Evolutionary conservation across 768 basidiomycete species (phyloP), one percentile per base, ranked within the genome.

Genomic region (Xerocomellus chrysenteron): DNA sequence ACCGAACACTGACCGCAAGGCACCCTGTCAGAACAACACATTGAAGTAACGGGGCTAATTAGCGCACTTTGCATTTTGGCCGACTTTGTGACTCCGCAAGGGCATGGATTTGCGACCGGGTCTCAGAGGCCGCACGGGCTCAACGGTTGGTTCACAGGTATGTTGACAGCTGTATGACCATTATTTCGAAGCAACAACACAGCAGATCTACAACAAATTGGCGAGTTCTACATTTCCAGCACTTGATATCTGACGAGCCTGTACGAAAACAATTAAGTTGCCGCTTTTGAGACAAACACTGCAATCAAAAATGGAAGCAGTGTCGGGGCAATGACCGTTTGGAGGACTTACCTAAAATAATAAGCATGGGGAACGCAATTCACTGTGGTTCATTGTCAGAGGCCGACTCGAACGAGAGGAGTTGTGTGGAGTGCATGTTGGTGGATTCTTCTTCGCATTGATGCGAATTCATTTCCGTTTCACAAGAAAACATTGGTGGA

Each of bases 391-490:
- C 63, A 63, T 61, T 64, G 64, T 68, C 63, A 60, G 55, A 56
- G 44, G 61, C 44, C 54, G 61, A 62, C 50, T 58, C 54, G 62
- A 51, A 53, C 33, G 47, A 60, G 50, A 50, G 46, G 55, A 59
- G 62, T 59, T 58, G 57, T 56, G 62, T 54, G 45, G 55, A 54
- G 56, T 24, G 54, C 64, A 56, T 62, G 66, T 43, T 66, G 43
- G 54, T 50, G 50, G 39, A 56, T 43, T 60, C 58, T 43, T 60
- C 58, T 57, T 59, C 57, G 61, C 43, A 58, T 32, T 66, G 68
- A 62, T 63, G 68, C 55, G 61, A 57, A 57, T 65, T 73, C 68
- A 72, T 74, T 62, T 73, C 70, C 72, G 72, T 61, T 59, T 61
- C 58, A 55, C 57, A 61, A 59, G 60, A 59, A 62, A 59, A 64